Conservation (phyloP, 2,329 filamentous ascomycete genomes). For the Talaromyces sp. region DNA sequence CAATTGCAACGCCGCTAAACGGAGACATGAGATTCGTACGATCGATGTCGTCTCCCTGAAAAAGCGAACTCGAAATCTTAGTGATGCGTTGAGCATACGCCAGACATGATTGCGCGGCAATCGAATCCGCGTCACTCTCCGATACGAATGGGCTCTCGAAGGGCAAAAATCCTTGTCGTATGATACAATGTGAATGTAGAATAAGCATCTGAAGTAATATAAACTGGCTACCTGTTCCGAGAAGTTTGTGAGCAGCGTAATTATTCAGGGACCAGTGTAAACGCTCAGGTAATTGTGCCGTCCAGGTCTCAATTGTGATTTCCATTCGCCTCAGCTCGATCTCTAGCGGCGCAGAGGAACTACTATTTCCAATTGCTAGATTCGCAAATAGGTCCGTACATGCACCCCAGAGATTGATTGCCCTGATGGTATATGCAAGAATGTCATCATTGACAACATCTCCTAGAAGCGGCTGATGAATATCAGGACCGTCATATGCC, state of each 20-base stretch:
- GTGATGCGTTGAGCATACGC: constrained; percentile 1
- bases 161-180: not conserved
- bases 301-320: not conserved
- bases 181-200: constrained; percentile 1
- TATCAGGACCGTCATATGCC: not conserved
- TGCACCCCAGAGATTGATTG: constrained; percentile 2
- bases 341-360: not conserved
- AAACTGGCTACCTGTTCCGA: not conserved
- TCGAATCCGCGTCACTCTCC: not conserved
- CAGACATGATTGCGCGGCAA: not conserved
- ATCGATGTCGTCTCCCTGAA: constrained; percentile 2
- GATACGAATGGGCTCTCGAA: not conserved
- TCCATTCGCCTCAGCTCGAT: constrained; percentile 1
- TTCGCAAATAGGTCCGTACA: constrained; percentile 2
- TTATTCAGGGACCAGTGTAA: not conserved
- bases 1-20: constrained; percentile 6
- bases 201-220: constrained; percentile 1
- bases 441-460: not conserved
- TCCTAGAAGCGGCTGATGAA: not conserved
- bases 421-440: not conserved
- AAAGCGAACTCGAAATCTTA: constrained; percentile 1
- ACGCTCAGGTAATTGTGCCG: not conserved
- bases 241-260: constrained; percentile 1
- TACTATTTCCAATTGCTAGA: not conserved
- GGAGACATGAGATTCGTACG: not conserved